Evolutionary conservation across 495 filamentous ascomycete species (phyloP).

Genomic region (Penicillium canariense): DNA sequence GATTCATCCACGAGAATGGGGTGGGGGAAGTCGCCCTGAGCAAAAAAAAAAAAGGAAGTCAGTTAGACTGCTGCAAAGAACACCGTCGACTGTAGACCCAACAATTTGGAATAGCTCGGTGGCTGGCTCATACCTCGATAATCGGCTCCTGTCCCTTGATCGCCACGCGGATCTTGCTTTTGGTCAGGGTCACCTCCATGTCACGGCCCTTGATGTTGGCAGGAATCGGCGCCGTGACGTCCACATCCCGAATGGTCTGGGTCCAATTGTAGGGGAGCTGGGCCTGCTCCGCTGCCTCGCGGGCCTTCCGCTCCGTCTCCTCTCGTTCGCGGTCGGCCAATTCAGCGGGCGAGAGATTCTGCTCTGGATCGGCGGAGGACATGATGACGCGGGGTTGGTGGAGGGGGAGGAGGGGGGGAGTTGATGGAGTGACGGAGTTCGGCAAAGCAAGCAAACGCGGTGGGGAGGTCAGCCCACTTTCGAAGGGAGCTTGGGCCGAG

Average conservation of each 20-base stretch:
- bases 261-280: slow-evolving; percentile 96
- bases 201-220: slow-evolving; percentile 82
- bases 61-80: too few relatives aligned
- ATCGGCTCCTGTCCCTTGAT: slow-evolving; percentile 87
- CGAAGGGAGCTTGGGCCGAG: neutral
- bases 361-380: slow-evolving; percentile 32
- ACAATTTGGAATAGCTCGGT: too few relatives aligned
- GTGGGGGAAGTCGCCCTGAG: slow-evolving; percentile 80
- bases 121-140: slow-evolving; percentile 70
- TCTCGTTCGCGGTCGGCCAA: slow-evolving; percentile 47
- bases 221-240: slow-evolving; percentile 73
- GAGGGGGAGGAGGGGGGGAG: neutral
- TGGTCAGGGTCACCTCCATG: slow-evolving; percentile 78
- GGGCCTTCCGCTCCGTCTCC: slow-evolving; percentile 69
- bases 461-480: neutral
- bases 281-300: slow-evolving; percentile 85
- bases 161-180: slow-evolving; percentile 71
- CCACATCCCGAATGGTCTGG: slow-evolving; percentile 90
- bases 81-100: too few relatives aligned
- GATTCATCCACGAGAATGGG: slow-evolving; percentile 78
- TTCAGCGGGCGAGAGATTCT: slow-evolving; percentile 51
- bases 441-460: neutral
- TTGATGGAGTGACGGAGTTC: slow-evolving; percentile 1
- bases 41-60: neutral
- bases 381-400: slow-evolving; percentile 8